These are phyloP conservation scores for Scytalidium lignicola DNA, from an alignment of 2,329 filamentous ascomycete species.

Conservation along the genomic window DNA sequence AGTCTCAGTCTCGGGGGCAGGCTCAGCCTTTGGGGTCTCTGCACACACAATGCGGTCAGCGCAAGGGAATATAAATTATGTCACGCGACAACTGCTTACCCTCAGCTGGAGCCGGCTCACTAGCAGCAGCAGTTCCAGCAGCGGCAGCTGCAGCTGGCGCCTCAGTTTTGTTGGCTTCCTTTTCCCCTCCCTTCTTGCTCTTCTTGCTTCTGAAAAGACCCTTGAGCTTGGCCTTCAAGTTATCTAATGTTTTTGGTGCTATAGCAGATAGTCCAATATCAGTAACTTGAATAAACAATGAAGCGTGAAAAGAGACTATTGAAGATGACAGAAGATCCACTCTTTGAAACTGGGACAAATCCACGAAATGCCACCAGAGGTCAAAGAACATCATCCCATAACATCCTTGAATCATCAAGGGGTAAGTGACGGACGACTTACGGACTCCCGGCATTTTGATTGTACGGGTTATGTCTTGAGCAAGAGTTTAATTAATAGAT, in stretches of 20 bases:
- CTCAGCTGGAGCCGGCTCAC: conserved; percentile 4
- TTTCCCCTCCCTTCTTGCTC: conserved; percentile 19
- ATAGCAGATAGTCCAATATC: not conserved
- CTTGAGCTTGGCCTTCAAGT: conserved; percentile 28
- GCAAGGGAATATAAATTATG: not conserved
- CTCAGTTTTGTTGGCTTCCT: conserved; percentile 12
- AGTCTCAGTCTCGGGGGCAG: conserved; percentile 11
- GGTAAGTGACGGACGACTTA: conserved; percentile 15
- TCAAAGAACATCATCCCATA: too few relatives aligned
- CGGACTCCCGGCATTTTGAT: conserved; percentile 26
- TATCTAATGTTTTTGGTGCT: conserved; percentile 25
- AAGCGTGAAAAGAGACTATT: not conserved
- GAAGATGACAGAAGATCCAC: too few relatives aligned
- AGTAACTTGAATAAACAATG: not conserved
- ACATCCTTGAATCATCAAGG: not conserved
- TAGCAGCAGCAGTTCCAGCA: conserved; percentile 3
- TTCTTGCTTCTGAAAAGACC: conserved; percentile 23
- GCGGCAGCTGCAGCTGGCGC: conserved; percentile 5
- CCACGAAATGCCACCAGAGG: too few relatives aligned
- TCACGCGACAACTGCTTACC: not conserved
- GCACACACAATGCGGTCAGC: not conserved
- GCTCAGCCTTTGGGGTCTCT: conserved; percentile 6
- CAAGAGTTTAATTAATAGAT: not conserved
- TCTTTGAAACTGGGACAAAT: too few relatives aligned
- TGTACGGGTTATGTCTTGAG: not conserved